Evolutionary conservation across 2,329 filamentous ascomycete genomes (phyloP).

Genomic region (Hymenoscyphus fructigenus): DNA sequence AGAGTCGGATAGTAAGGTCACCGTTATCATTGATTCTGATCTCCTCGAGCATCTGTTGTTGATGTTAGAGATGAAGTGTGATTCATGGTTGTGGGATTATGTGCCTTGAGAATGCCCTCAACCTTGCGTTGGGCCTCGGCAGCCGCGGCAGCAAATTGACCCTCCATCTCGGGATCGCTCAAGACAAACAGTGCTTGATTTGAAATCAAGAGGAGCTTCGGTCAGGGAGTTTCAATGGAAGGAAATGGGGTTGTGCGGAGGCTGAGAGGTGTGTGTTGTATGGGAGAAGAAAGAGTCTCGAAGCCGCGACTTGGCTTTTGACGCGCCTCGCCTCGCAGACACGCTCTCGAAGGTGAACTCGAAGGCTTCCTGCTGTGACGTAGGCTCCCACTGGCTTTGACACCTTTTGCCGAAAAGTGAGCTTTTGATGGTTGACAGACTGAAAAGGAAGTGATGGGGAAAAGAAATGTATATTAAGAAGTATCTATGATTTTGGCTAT

Average conservation of each 20-base stretch:
- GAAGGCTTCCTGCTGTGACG: not conserved
- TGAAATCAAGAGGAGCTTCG: not conserved
- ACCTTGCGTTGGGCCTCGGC: not conserved
- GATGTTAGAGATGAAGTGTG: not conserved
- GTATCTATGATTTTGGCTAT: too few relatives aligned
- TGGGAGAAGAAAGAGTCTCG: not conserved
- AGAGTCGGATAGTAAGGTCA: constrained; percentile 3
- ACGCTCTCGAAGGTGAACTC: not conserved
- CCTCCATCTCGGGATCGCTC: not conserved
- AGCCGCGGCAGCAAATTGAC: too few relatives aligned
- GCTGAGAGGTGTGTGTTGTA: not conserved
- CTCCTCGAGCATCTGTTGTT: not conserved
- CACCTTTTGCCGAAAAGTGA: too few relatives aligned
- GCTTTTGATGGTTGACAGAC: too few relatives aligned
- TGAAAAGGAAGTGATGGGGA: too few relatives aligned
- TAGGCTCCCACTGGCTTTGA: not conserved
- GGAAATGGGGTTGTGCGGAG: not conserved
- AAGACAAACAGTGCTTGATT: not conserved
- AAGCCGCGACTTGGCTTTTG: not conserved
- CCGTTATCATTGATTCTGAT: not conserved
- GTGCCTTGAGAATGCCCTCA: not conserved
- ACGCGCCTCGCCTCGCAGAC: not conserved
- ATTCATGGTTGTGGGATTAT: too few relatives aligned
- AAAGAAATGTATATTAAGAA: too few relatives aligned
- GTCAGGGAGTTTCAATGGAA: not conserved